Conservation (phyloP, 768 basidiomycete species). For the Hericium coralloides region DNA sequence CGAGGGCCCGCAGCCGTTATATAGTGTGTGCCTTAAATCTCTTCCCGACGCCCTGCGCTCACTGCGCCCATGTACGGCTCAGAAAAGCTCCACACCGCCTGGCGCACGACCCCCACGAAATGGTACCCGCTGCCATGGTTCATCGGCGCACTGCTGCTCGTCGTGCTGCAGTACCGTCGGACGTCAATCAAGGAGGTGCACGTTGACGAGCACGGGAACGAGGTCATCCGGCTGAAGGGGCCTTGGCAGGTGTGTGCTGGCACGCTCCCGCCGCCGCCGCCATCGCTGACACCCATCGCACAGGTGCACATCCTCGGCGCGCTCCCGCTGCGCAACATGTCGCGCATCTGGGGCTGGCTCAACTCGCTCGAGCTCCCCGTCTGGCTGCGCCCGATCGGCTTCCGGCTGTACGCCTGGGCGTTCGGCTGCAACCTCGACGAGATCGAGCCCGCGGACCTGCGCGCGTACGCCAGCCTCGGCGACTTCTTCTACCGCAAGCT, state of each 20-base stretch:
- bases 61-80: slow-evolving; percentile 9
- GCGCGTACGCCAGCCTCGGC: slow-evolving; percentile 77
- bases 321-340: slow-evolving; percentile 87
- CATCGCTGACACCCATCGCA: not conserved
- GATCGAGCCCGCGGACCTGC: slow-evolving; percentile 71
- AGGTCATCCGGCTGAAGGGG: slow-evolving; percentile 73
- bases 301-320: slow-evolving; percentile 97
- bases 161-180: slow-evolving; percentile 64
- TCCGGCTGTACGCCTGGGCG: slow-evolving; percentile 74
- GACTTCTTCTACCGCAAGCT: slow-evolving; percentile 93
- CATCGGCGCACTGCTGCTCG: slow-evolving; percentile 82
- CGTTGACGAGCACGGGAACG: slow-evolving; percentile 77
- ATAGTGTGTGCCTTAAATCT: slow-evolving; percentile 31
- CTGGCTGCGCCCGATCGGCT: slow-evolving; percentile 90
- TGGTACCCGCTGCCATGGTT: slow-evolving; percentile 95
- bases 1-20: slow-evolving; percentile 31
- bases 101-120: slow-evolving; percentile 82
- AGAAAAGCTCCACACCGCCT: slow-evolving; percentile 67
- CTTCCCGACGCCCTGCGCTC: not conserved
- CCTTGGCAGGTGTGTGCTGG: slow-evolving; percentile 76
- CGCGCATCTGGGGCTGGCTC: slow-evolving; percentile 94
- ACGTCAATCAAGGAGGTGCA: slow-evolving; percentile 51
- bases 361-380: slow-evolving; percentile 90
- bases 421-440: slow-evolving; percentile 96
- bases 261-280: not conserved